These are phyloP conservation scores for Gloeophyllum trabeum DNA, from an alignment of 768 basidiomycete species.

Conservation along the genomic window DNA sequence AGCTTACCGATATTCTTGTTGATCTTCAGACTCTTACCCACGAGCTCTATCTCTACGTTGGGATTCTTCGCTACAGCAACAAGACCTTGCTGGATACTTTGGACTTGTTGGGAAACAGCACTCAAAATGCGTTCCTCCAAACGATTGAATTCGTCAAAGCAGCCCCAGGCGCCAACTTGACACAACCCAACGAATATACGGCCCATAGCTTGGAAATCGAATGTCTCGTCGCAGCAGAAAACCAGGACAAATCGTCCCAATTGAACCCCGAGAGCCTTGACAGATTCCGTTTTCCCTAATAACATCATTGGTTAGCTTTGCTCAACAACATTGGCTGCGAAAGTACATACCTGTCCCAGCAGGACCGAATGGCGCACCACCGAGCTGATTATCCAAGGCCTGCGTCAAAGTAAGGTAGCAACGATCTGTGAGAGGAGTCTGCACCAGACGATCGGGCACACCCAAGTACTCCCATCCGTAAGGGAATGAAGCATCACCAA, in stretches of 20 bases:
- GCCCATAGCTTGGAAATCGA: constrained; percentile 99
- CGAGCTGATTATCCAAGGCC: constrained; percentile 88
- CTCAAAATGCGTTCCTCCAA: constrained; percentile 96
- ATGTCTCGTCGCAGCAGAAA: constrained; percentile 99
- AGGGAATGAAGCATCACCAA: constrained; percentile 87
- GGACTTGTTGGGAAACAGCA: constrained; percentile 98
- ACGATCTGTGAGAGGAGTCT: constrained; percentile 94
- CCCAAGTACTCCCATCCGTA: constrained; percentile 99
- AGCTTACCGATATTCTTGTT: constrained; percentile 81
- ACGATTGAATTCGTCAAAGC: constrained; percentile 96
- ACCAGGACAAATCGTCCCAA: constrained; percentile 98
- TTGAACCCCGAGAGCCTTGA: constrained; percentile 96
- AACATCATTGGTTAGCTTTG: constrained; percentile 31
- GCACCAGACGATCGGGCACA: constrained; percentile 92
- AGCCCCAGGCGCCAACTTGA: constrained; percentile 99
- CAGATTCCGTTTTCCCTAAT: constrained; percentile 94
- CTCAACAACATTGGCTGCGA: constrained; percentile 30
- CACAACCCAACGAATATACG: constrained; percentile 98
- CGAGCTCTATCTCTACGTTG: constrained; percentile 86
- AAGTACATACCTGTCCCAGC: constrained; percentile 79
- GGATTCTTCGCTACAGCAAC: constrained; percentile 76
- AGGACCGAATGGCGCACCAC: constrained; percentile 96
- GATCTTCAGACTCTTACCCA: constrained; percentile 88
- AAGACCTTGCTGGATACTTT: constrained; percentile 94
- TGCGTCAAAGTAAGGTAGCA: constrained; percentile 96